These are phyloP conservation scores for Sanghuangporus weigelae DNA, from an alignment of 1,284 basidiomycete genomes.

Conservation along the genomic window DNA sequence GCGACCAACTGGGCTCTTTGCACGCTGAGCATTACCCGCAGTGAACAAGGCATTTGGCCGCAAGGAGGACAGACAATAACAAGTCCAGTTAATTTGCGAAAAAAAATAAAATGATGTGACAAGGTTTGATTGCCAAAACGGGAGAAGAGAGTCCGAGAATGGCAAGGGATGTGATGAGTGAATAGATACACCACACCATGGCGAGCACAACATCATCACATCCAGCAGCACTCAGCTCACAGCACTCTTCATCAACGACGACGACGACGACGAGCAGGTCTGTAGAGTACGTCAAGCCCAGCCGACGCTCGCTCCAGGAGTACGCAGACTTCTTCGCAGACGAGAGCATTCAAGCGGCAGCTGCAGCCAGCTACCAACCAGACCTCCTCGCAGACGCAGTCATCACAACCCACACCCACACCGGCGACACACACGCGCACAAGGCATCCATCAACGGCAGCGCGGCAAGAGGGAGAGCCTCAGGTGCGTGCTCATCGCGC, in stretches of 20 bases:
- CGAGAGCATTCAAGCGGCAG: slow-evolving; percentile 49
- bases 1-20: no score
- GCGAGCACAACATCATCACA: neutral
- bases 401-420: slow-evolving; percentile 24
- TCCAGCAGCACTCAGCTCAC: neutral
- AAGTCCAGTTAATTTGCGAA: no score
- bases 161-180: neutral
- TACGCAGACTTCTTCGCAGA: slow-evolving; percentile 65
- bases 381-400: slow-evolving; percentile 56
- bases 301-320: slow-evolving; percentile 57
- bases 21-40: no score
- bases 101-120: neutral
- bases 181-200: neutral
- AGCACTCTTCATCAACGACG: neutral
- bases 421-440: neutral
- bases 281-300: slow-evolving; percentile 69
- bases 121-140: neutral
- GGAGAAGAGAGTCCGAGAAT: neutral
- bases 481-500: slow-evolving; percentile 5
- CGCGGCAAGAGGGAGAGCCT: neutral
- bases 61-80: no score
- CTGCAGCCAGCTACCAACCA: slow-evolving; percentile 38
- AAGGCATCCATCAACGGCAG: neutral
- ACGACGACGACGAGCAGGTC: slow-evolving; percentile 29
- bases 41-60: no score